Percentiles rank a stretch among this genome's conserved stretches.
Evolutionary conservation across 306 rosid genomes (phyloP).

Genomic region (Prunus mongolica): DNA sequence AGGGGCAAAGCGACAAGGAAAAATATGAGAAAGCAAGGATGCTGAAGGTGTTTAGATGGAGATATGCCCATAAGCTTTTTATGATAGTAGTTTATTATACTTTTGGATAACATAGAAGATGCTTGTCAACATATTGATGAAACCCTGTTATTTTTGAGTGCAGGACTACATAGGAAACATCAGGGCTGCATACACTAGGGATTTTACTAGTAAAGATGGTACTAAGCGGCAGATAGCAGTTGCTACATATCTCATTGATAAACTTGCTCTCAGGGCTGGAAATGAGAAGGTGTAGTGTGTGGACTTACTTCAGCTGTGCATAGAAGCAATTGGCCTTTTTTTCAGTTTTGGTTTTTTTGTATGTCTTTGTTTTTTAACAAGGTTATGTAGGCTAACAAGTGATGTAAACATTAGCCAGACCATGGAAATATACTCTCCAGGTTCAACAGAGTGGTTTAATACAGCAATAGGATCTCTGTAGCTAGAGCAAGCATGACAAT

Average conservation of each 20-base stretch:
- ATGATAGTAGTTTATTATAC: background rate
- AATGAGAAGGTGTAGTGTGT: conserved; percentile 83
- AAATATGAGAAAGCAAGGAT: conserved; percentile 94
- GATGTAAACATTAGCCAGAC: background rate
- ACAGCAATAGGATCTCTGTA: background rate
- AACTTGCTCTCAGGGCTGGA: conserved; percentile 98
- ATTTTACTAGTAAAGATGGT: conserved; percentile 73
- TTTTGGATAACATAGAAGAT: conserved; percentile 12
- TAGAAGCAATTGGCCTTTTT: no score
- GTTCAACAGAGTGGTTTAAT: no score
- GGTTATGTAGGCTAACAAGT: background rate
- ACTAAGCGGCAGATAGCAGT: conserved; percentile 79
- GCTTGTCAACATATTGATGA: conserved; percentile 5
- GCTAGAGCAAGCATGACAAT: background rate
- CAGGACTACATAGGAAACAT: conserved; percentile 84
- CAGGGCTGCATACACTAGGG: conserved; percentile 78
- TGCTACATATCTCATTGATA: conserved; percentile 96
- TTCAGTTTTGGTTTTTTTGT: no score
- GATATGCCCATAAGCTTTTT: conserved; percentile 18
- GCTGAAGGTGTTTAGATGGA: conserved; percentile 61
- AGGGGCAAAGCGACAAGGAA: conserved; percentile 97
- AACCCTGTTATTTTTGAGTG: conserved; percentile 26
- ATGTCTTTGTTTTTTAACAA: background rate
- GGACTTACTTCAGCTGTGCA: no score
- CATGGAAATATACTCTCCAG: no score